Conservation (phyloP, 148 eudicot species). For the Linanthus parryae region DNA sequence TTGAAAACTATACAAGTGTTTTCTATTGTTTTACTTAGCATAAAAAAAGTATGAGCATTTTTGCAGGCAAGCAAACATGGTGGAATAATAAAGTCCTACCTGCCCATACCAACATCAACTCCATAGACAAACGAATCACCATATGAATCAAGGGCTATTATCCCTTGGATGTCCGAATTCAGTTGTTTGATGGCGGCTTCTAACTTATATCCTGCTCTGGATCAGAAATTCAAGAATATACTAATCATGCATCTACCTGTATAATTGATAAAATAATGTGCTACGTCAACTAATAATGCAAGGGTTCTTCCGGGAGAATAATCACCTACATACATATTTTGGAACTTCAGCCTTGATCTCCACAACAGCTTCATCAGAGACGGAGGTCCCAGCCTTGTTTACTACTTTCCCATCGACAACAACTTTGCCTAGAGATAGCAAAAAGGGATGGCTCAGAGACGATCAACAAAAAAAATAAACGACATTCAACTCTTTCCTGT, state of each 20-base stretch:
- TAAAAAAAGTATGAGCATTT: too few species aligned
- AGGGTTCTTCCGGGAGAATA: slow-evolving; percentile 26
- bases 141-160: slow-evolving; percentile 89
- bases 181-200: slow-evolving; percentile 96
- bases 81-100: slow-evolving; percentile 38
- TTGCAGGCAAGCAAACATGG: too few species aligned
- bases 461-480: too few species aligned
- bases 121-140: slow-evolving; percentile 91
- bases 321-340: slow-evolving; percentile 99
- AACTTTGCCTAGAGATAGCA: slow-evolving; percentile 63
- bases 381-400: slow-evolving; percentile 80
- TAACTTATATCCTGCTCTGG: slow-evolving; percentile 93
- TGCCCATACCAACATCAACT: slow-evolving; percentile 95
- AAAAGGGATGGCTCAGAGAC: neutral
- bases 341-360: slow-evolving; percentile 93
- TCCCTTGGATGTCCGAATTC: slow-evolving; percentile 71
- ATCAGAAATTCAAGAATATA: slow-evolving; percentile 21
- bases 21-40: too few species aligned
- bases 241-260: neutral
- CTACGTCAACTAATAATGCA: slow-evolving; percentile 1
- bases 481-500: too few species aligned
- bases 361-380: slow-evolving; percentile 82
- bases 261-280: neutral
- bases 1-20: too few species aligned
- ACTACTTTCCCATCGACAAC: slow-evolving; percentile 78